These are phyloP conservation scores for Tricholoma hemisulphureum DNA, from an alignment of 768 basidiomycete genomes.

Conservation along the genomic window DNA sequence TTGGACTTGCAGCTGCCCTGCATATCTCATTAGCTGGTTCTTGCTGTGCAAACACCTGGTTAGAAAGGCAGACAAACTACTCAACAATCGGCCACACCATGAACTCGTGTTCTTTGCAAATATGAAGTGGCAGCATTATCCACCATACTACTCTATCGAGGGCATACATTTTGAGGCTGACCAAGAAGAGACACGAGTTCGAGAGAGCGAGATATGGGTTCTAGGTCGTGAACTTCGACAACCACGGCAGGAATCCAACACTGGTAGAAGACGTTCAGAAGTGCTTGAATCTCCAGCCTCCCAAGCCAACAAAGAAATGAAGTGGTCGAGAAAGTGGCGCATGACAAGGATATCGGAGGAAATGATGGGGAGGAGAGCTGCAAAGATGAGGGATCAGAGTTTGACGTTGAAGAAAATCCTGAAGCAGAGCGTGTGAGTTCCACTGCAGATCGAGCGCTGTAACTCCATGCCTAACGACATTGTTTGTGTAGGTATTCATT, in stretches of 20 bases:
- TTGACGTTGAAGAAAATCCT: no score
- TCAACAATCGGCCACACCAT: conserved; percentile 13
- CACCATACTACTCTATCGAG: conserved; percentile 11
- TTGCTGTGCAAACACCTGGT: conserved; percentile 21
- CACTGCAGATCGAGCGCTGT: no score
- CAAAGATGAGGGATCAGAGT: no score
- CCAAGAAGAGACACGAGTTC: neutral
- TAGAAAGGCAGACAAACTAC: conserved; percentile 5
- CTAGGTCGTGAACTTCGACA: neutral
- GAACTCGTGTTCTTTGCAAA: conserved; percentile 10
- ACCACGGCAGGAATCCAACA: neutral
- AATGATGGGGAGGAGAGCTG: no score
- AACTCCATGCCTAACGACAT: no score
- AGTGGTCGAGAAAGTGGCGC: no score
- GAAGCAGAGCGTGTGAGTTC: no score
- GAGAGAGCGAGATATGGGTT: neutral
- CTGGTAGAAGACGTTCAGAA: neutral
- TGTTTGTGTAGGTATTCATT: neutral
- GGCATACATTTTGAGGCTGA: conserved; percentile 1
- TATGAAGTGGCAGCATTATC: conserved; percentile 4
- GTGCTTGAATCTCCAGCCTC: no score
- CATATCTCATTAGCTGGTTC: conserved; percentile 14
- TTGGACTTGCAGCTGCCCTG: conserved; percentile 21
- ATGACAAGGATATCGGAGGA: no score
- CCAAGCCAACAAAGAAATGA: no score